These are phyloP conservation scores for Syzygium grande DNA, from an alignment of 345 rosid genomes.

Conservation along the genomic window DNA sequence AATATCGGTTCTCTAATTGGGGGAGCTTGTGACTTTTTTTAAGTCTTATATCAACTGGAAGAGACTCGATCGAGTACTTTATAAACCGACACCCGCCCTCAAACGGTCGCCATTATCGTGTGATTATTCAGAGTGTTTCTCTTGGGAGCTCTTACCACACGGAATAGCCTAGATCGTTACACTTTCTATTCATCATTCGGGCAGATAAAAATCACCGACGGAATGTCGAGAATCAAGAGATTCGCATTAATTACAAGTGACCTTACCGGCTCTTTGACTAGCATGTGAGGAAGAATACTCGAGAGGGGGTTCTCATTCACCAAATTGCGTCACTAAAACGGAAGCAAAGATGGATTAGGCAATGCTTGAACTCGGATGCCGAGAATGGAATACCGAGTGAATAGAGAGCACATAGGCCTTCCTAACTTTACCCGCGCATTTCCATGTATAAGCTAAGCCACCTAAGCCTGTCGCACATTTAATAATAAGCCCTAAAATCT, in stretches of 20 bases:
- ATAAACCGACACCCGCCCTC: neutral
- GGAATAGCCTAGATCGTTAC: neutral
- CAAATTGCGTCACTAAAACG: neutral
- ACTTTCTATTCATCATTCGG: fast-evolving
- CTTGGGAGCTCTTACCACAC: neutral
- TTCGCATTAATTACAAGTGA: neutral
- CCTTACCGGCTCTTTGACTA: neutral
- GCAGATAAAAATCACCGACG: neutral
- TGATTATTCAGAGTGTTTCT: neutral
- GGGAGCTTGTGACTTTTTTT: neutral
- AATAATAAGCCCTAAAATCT: neutral
- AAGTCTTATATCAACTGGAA: neutral
- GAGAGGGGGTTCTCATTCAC: neutral
- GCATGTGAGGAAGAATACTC: neutral
- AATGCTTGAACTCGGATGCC: neutral
- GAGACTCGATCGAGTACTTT: neutral
- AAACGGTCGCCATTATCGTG: neutral
- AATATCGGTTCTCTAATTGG: neutral
- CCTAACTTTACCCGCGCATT: neutral
- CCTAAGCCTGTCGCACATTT: neutral
- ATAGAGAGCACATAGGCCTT: neutral
- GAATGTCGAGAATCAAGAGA: neutral
- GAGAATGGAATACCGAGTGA: neutral
- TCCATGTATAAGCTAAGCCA: neutral
- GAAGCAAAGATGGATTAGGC: neutral